A percentile compares a stretch with the other conserved stretches of the same genome.
Evolutionary conservation across 768 basidiomycete species (phyloP).

Genomic region (Heimioporus sp.): DNA sequence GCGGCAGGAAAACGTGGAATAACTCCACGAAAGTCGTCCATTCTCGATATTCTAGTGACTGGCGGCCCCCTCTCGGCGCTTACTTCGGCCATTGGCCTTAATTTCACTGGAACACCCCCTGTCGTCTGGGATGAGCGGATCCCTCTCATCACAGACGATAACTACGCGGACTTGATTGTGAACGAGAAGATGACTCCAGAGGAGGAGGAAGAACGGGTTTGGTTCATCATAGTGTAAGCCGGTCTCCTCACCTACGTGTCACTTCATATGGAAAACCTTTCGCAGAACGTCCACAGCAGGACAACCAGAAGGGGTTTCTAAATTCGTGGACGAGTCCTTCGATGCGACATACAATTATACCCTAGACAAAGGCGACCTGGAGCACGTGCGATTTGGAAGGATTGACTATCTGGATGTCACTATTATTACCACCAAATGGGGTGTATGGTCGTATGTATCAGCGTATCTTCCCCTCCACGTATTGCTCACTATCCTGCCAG

Average conservation of each 20-base stretch:
- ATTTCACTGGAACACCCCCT: slow-evolving; percentile 54
- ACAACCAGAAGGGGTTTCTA: slow-evolving; percentile 63
- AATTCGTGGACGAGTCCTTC: slow-evolving; percentile 68
- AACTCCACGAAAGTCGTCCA: slow-evolving; percentile 18
- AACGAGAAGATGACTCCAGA: slow-evolving; percentile 64
- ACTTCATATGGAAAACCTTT: not conserved
- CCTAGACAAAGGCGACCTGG: slow-evolving; percentile 55
- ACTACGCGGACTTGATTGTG: slow-evolving; percentile 68
- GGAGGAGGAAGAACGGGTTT: slow-evolving; percentile 66
- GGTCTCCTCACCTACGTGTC: not conserved
- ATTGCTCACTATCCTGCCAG: slow-evolving; percentile 36
- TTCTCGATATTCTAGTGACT: slow-evolving; percentile 41
- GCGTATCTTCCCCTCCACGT: not conserved
- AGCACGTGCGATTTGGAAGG: slow-evolving; percentile 76
- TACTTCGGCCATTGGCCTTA: slow-evolving; percentile 62
- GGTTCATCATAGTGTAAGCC: slow-evolving; percentile 77
- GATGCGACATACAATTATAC: slow-evolving; percentile 72
- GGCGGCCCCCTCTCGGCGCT: slow-evolving; percentile 53
- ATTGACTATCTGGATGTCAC: slow-evolving; percentile 89
- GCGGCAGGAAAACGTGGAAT: slow-evolving; percentile 21
- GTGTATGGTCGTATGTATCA: slow-evolving; percentile 70
- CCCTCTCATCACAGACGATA: slow-evolving; percentile 79
- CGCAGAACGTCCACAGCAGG: slow-evolving; percentile 58
- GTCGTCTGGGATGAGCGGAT: slow-evolving; percentile 69
- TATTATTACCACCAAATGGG: slow-evolving; percentile 81